These are phyloP conservation scores for Mrakia gelida DNA, from an alignment of 768 basidiomycete genomes.

Conservation along the genomic window DNA sequence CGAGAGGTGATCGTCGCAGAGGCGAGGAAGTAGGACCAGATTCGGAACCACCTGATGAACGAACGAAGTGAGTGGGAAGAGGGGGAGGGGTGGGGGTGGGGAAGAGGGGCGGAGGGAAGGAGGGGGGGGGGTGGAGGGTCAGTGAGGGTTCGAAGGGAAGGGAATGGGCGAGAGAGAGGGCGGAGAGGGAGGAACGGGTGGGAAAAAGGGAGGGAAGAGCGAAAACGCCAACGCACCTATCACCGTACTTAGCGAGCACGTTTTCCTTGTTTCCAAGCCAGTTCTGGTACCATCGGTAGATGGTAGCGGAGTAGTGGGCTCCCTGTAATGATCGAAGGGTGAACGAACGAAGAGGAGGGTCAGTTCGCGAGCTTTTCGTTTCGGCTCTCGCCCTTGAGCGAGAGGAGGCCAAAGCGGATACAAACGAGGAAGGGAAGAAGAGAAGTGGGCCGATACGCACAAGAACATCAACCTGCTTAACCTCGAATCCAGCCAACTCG, in stretches of 20 bases:
- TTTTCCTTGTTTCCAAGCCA: conserved; percentile 92
- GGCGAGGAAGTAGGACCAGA: conserved; percentile 97
- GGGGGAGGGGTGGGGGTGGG: too few relatives aligned
- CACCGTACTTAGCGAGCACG: conserved; percentile 82
- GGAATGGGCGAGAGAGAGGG: too few relatives aligned
- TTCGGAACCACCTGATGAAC: conserved; percentile 72
- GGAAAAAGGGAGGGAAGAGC: not conserved
- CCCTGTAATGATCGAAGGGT: not conserved
- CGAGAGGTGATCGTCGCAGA: conserved; percentile 69
- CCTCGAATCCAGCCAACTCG: conserved; percentile 89
- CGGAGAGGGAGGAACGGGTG: not conserved
- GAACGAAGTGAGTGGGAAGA: too few relatives aligned
- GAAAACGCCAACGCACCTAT: conserved; percentile 49
- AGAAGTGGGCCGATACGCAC: conserved; percentile 48
- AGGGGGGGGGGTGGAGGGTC: too few relatives aligned
- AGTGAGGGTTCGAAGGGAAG: conserved; percentile 28
- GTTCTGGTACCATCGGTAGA: conserved; percentile 85
- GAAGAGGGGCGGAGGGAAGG: too few relatives aligned
- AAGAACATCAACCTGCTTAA: conserved; percentile 92
- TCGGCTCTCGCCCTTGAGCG: too few relatives aligned
- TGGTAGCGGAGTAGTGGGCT: conserved; percentile 90
- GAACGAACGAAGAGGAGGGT: not conserved
- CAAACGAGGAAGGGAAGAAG: too few relatives aligned
- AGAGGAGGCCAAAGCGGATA: too few relatives aligned
- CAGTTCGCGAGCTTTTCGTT: too few relatives aligned